Evolutionary conservation across 352 stramenopile genomes (phyloP).

Genomic region (Phytophthora ohioensis): DNA sequence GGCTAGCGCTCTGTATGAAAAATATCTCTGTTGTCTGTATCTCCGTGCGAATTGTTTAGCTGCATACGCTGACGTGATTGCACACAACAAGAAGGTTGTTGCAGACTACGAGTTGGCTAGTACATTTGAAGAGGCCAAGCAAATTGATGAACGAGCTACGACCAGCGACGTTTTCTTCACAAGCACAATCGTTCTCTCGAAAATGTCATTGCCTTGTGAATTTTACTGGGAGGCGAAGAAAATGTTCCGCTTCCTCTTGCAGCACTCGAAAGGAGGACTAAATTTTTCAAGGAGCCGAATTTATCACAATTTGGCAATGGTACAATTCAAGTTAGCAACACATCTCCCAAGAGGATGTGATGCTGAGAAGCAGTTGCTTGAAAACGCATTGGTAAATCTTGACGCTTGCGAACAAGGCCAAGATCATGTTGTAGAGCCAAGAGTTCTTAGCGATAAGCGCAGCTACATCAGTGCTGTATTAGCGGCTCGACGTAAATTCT

Average conservation of each 20-base stretch:
- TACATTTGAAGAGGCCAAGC: constrained; percentile 55
- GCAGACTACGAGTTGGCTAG: constrained; percentile 63
- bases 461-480: constrained; percentile 60
- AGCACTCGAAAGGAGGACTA: constrained; percentile 20
- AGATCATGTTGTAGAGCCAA: constrained; percentile 1
- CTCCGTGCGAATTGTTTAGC: constrained; percentile 61
- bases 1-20: constrained; percentile 37
- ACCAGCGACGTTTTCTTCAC: constrained; percentile 24
- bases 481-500: constrained; percentile 64
- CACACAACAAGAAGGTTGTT: constrained; percentile 45
- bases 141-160: constrained; percentile 19
- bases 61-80: constrained; percentile 63
- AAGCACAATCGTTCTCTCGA: constrained; percentile 43
- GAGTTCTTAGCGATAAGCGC: constrained; percentile 20
- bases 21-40: constrained; percentile 57
- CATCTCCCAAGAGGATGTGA: constrained; percentile 60
- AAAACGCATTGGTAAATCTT: constrained; percentile 52
- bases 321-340: constrained; percentile 69
- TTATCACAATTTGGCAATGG: constrained; percentile 46
- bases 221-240: constrained; percentile 72
- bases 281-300: constrained; percentile 37
- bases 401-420: constrained; percentile 26
- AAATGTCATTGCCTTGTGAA: constrained; percentile 47
- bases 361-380: constrained; percentile 58
- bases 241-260: constrained; percentile 57